Conservation (phyloP, 2,329 filamentous ascomycete species). For the Penicillium crustosum region DNA sequence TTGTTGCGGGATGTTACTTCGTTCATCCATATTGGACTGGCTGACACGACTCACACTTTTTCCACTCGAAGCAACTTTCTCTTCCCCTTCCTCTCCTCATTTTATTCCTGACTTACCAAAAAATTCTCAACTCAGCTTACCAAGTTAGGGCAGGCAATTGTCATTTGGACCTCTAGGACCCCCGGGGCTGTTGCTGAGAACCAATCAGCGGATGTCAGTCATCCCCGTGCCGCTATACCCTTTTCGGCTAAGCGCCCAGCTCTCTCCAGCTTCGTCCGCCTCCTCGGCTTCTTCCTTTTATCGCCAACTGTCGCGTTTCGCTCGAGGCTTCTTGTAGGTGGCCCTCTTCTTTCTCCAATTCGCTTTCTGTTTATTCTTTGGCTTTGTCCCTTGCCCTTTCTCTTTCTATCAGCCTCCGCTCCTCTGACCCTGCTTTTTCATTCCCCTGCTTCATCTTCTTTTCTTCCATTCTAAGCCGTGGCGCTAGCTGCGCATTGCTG, state of each 20-base stretch:
- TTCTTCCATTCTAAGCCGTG: slow-evolving; percentile 1
- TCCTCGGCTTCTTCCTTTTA: slow-evolving; percentile 9
- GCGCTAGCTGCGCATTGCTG: slow-evolving; percentile 10
- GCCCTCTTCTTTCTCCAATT: slow-evolving; percentile 34
- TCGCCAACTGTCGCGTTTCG: slow-evolving; percentile 18
- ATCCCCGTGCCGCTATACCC: slow-evolving; percentile 5
- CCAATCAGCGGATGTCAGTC: background rate
- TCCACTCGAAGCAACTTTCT: background rate
- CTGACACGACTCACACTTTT: no score
- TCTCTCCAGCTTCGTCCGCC: slow-evolving; percentile 12
- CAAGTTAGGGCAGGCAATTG: background rate
- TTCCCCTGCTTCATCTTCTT: slow-evolving; percentile 20
- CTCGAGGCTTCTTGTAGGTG: slow-evolving; percentile 46
- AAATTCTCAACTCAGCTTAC: background rate
- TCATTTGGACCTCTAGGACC: background rate
- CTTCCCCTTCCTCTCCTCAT: background rate
- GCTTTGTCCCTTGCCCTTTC: slow-evolving; percentile 20
- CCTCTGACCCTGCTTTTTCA: slow-evolving; percentile 17
- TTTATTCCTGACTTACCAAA: background rate
- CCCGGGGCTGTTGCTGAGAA: background rate
- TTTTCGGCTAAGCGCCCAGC: slow-evolving; percentile 5
- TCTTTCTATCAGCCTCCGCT: slow-evolving; percentile 19
- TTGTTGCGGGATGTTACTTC: background rate
- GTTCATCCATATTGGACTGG: background rate
- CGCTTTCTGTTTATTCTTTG: slow-evolving; percentile 23